Percentiles rank a stretch among this genome's conserved stretches.
Conservation (phyloP, 768 basidiomycete species). For the Cystofilobasidium capitatum region DNA sequence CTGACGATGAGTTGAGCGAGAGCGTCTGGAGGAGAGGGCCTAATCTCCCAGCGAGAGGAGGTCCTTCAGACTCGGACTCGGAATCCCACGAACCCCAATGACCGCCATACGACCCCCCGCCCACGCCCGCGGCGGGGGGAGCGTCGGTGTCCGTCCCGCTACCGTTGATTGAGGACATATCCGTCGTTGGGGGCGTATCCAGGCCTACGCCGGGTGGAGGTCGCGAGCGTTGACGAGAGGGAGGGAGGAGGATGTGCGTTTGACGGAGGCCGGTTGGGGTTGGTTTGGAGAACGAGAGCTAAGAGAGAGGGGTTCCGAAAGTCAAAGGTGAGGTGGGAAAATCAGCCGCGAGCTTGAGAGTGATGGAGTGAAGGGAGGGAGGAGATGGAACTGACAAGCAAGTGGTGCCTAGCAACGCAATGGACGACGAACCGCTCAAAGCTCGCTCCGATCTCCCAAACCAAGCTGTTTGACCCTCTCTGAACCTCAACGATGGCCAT, state of each 20-base stretch:
- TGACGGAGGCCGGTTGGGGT: slow-evolving; percentile 11
- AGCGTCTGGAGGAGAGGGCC: background rate
- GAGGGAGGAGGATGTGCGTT: slow-evolving; percentile 26
- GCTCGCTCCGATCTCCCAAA: slow-evolving; percentile 12
- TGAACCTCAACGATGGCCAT: slow-evolving; percentile 24
- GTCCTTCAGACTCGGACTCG: slow-evolving; percentile 11
- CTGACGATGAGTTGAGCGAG: background rate
- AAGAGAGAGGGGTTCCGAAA: background rate
- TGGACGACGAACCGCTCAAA: slow-evolving; percentile 28
- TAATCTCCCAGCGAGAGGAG: background rate
- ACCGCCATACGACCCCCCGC: background rate
- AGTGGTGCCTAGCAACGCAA: slow-evolving; percentile 23
- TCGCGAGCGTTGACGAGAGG: slow-evolving; percentile 1
- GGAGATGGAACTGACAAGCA: slow-evolving; percentile 2
- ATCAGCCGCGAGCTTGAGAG: background rate
- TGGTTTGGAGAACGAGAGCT: slow-evolving; percentile 24
- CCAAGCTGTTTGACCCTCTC: background rate
- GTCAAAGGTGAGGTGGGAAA: background rate
- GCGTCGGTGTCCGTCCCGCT: slow-evolving; percentile 19
- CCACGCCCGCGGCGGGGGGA: background rate
- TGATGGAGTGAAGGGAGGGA: background rate
- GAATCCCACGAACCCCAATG: slow-evolving; percentile 13
- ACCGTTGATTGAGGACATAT: slow-evolving; percentile 9
- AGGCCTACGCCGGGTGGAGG: slow-evolving; percentile 1
- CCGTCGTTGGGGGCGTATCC: slow-evolving; percentile 27